A percentile compares a stretch with the other conserved stretches of the same genome.
Evolutionary conservation across 345 rosid species (phyloP).

Genomic region (Hibiscus trionum): DNA sequence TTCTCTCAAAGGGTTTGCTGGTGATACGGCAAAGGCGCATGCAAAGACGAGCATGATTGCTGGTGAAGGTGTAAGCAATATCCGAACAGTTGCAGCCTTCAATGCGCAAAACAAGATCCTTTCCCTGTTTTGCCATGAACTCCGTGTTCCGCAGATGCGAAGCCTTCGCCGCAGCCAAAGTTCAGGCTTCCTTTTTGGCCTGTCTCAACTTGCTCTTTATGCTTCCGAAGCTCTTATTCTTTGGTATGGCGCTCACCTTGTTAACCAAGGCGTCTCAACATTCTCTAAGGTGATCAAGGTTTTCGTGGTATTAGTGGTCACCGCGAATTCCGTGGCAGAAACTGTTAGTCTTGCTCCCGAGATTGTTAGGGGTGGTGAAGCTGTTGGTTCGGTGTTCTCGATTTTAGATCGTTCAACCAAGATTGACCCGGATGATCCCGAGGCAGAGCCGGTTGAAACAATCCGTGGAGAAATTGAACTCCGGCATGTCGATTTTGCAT

Average conservation of each 20-base stretch:
- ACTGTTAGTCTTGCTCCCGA: slow-evolving; percentile 99
- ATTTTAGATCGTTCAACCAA: slow-evolving; percentile 69
- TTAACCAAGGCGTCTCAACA: slow-evolving; percentile 72
- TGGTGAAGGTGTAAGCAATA: slow-evolving; percentile 98
- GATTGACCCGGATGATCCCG: slow-evolving; percentile 91
- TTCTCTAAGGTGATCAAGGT: slow-evolving; percentile 98
- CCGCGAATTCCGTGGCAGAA: slow-evolving; percentile 98
- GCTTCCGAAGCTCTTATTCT: slow-evolving; percentile 95
- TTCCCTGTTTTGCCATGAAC: slow-evolving; percentile 74
- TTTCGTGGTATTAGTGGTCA: slow-evolving; percentile 85
- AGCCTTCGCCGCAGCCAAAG: slow-evolving; percentile 79
- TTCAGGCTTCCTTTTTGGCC: slow-evolving; percentile 87
- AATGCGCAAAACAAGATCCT: slow-evolving; percentile 88
- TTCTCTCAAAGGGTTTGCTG: slow-evolving; percentile 97
- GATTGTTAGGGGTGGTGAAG: slow-evolving; percentile 93
- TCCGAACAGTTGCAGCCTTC: slow-evolving; percentile 95
- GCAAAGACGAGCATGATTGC: slow-evolving; percentile 99
- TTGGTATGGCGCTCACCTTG: slow-evolving; percentile 96
- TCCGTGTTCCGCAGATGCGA: slow-evolving; percentile 64
- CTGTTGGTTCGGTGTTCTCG: slow-evolving; percentile 91
- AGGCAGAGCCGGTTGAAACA: slow-evolving; percentile 75
- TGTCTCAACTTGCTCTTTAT: slow-evolving; percentile 90
- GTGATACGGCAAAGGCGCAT: slow-evolving; percentile 98
- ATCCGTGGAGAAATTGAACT: slow-evolving; percentile 92
- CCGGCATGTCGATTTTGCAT: slow-evolving; percentile 87